Evolutionary conservation across 2,329 filamentous ascomycete species (phyloP).

Genomic region (Neophaeococcomyces aloes): DNA sequence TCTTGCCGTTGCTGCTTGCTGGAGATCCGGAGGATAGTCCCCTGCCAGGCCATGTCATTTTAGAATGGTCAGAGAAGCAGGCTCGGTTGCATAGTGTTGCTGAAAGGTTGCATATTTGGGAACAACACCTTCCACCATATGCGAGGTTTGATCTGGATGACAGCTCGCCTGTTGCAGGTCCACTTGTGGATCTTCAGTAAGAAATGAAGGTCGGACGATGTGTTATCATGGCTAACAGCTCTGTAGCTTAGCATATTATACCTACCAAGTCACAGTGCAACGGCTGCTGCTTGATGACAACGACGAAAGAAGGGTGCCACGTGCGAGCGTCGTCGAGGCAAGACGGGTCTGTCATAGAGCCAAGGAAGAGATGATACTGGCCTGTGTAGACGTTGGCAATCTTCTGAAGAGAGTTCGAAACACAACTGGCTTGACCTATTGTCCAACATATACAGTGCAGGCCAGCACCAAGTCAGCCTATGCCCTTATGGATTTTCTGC

Average conservation of each 20-base stretch:
- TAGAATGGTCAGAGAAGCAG: too few relatives aligned
- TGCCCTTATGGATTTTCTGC: neutral
- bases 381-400: too few relatives aligned
- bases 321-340: too few relatives aligned
- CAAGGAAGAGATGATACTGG: too few relatives aligned
- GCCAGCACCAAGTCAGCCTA: neutral
- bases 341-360: too few relatives aligned
- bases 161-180: neutral
- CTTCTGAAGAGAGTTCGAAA: too few relatives aligned
- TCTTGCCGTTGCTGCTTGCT: too few relatives aligned
- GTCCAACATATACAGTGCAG: too few relatives aligned
- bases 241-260: neutral
- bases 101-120: neutral
- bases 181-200: slow-evolving; percentile 3
- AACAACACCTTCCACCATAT: neutral
- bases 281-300: neutral
- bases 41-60: too few relatives aligned
- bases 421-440: too few relatives aligned
- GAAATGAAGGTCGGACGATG: neutral
- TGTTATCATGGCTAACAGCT: neutral
- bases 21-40: too few relatives aligned
- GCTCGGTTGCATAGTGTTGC: neutral
- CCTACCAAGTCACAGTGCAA: neutral
- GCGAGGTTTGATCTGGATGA: neutral
- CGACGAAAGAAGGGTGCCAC: too few relatives aligned